These are phyloP conservation scores for Tremellales sp. DNA, from an alignment of 1,284 basidiomycete genomes.

Conservation along the genomic window DNA sequence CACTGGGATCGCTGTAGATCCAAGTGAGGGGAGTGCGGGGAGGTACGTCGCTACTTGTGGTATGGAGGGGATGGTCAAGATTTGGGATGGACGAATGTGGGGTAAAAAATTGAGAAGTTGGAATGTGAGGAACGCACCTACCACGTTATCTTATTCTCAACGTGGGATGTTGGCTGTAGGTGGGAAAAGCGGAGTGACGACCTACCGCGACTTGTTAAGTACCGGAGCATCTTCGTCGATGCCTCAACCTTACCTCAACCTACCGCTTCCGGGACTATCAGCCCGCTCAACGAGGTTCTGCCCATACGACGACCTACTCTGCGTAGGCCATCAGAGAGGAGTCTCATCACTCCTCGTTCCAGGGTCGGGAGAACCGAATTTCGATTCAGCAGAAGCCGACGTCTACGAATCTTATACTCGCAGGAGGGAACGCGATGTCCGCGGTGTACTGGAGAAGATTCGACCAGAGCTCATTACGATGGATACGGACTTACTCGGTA, in stretches of 20 bases:
- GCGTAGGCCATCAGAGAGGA: slow-evolving; percentile 65
- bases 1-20: slow-evolving; percentile 74
- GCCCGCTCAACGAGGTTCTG: slow-evolving; percentile 66
- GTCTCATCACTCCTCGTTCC: slow-evolving; percentile 84
- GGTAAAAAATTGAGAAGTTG: slow-evolving; percentile 79
- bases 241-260: slow-evolving; percentile 77
- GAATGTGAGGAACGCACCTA: slow-evolving; percentile 58
- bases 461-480: slow-evolving; percentile 90
- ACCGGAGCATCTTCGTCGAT: slow-evolving; percentile 9
- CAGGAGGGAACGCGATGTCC: slow-evolving; percentile 85
- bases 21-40: slow-evolving; percentile 64
- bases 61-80: slow-evolving; percentile 81
- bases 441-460: slow-evolving; percentile 88
- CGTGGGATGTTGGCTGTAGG: slow-evolving; percentile 79
- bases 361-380: slow-evolving; percentile 89
- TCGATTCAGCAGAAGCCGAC: slow-evolving; percentile 89
- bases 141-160: slow-evolving; percentile 53
- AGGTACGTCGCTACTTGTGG: slow-evolving; percentile 89
- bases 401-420: slow-evolving; percentile 84
- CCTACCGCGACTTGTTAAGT: slow-evolving; percentile 47
- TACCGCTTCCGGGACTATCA: slow-evolving; percentile 59
- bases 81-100: slow-evolving; percentile 96
- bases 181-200: slow-evolving; percentile 74
- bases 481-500: slow-evolving; percentile 77
- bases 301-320: slow-evolving; percentile 89